A percentile compares a stretch with the other conserved stretches of the same genome.
These are phyloP conservation scores for Ambrosia hybrid DNA, from an alignment of 140 eudicot genomes.

Conservation along the genomic window DNA sequence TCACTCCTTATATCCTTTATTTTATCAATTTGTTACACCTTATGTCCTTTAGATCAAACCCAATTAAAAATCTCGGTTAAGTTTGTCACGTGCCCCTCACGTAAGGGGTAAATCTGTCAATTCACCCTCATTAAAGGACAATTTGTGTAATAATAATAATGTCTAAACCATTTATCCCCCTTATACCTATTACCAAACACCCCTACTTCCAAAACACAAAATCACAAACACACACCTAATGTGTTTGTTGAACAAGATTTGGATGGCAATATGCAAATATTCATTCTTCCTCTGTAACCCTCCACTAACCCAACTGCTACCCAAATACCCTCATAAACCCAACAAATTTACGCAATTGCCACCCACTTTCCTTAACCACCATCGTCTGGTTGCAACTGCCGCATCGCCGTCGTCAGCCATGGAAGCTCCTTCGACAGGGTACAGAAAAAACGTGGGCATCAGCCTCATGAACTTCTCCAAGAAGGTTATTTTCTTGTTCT, in stretches of 20 bases:
- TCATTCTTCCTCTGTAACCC: constrained; percentile 19
- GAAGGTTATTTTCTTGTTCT: constrained; percentile 32
- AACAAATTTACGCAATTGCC: constrained; percentile 32
- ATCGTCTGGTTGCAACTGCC: constrained; percentile 18
- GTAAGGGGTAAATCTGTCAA: too few species aligned
- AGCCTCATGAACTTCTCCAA: constrained; percentile 77
- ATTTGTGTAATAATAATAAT: too few species aligned
- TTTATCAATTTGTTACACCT: too few species aligned
- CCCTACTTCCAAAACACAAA: too few species aligned
- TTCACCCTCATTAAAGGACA: too few species aligned
- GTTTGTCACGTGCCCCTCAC: too few species aligned
- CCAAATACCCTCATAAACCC: constrained; percentile 31
- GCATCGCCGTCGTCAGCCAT: constrained; percentile 43
- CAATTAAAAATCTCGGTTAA: too few species aligned
- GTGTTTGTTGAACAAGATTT: background rate
- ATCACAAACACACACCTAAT: too few species aligned
- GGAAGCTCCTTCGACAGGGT: constrained; percentile 79
- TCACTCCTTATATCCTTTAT: too few species aligned
- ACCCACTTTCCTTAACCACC: constrained; percentile 25
- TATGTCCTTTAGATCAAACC: too few species aligned
- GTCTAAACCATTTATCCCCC: too few species aligned
- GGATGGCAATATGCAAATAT: constrained; percentile 22
- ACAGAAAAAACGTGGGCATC: constrained; percentile 87
- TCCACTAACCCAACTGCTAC: constrained; percentile 19
- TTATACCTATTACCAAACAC: too few species aligned